phyloP scores from a whole-genome alignment of 345 rosid genomes.

The Camelina hispida region DNA sequence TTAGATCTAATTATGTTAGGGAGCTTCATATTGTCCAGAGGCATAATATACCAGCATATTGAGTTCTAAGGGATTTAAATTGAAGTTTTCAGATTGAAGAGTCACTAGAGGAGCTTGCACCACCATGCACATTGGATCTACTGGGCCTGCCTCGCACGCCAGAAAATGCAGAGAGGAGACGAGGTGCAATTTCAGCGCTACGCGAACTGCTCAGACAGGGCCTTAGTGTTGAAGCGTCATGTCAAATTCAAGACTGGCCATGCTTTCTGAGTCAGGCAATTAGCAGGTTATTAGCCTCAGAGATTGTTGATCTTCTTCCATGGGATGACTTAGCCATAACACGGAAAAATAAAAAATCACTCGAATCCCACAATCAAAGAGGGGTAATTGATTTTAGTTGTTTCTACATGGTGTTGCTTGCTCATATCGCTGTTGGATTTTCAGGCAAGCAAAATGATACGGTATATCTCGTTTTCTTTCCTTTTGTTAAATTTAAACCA shows the following conservation, averaged over 20 bases:
- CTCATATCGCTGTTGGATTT: constrained; percentile 93
- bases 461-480: constrained; percentile 54
- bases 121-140: constrained; percentile 95
- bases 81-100: constrained; percentile 75
- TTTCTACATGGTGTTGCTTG: constrained; percentile 72
- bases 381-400: constrained; percentile 78
- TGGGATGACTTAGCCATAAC: constrained; percentile 77
- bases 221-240: constrained; percentile 81
- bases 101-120: constrained; percentile 98
- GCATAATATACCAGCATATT: constrained; percentile 4
- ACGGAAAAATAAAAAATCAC: constrained; percentile 87
- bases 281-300: constrained; percentile 73
- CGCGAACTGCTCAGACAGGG: constrained; percentile 90
- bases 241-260: constrained; percentile 92
- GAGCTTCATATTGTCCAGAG: constrained; percentile 7
- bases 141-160: constrained; percentile 79
- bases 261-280: constrained; percentile 82
- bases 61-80: constrained; percentile 17
- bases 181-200: constrained; percentile 91
- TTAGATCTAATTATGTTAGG: constrained; percentile 18
- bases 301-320: constrained; percentile 88
- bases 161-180: constrained; percentile 83
- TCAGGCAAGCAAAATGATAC: constrained; percentile 72
- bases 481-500: constrained; percentile 31
- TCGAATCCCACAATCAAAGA: constrained; percentile 94